Base-by-base conservation (phyloP, 495 filamentous ascomycete genomes). In the Neurospora sp. region DNA sequence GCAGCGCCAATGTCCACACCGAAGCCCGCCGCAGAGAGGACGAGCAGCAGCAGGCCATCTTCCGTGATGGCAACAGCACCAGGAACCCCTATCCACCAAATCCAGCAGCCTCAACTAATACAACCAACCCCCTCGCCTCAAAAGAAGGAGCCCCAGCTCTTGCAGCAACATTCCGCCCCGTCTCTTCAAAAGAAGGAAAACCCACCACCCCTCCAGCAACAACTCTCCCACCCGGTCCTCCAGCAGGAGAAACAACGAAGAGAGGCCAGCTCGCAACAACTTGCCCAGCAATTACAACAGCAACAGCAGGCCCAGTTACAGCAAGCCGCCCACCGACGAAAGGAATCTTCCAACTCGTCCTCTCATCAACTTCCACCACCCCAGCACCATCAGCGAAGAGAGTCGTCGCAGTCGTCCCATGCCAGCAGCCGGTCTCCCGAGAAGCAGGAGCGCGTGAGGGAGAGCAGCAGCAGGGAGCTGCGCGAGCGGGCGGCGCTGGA, bases 401-500 rank as follows among this genome's bases (percentile, higher is more conserved):
- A 44, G 23, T 42, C 71, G 40, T 71, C 73, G 16, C 69, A 70
- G 41, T 66, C 54, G 27, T 66, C 54, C 6, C 54, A 31, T 39
- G 27, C 39, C 39, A 71, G 39, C 39, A 46, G 18, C 23, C 72
- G 75, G 62, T 80, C 75, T 16, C 73, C 75, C 37, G 62, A 42
- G 42, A 75, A 77, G 16, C 71, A 59, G 35, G 72, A 73, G 48
- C 37, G 54, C 31, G 70, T 44, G 46, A 73, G 72, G 39, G 69
- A 48, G 73, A 78, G 72, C 76, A 72, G 46, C 73, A 40, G 66
- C 78, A 78, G 54, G 69, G 80, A 82, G 71, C 81, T 83, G 54
- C 73, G 70, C 23, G 87, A 89, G 77, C 86, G 86, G 79, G 74
- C 84, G 39, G 81, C 83, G 10, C 72, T 87, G 10, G 81, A 84